Percentiles rank a stretch among this genome's conserved stretches.
Evolutionary conservation across 495 filamentous ascomycete genomes (phyloP).

Genomic region (Podospora sp.): DNA sequence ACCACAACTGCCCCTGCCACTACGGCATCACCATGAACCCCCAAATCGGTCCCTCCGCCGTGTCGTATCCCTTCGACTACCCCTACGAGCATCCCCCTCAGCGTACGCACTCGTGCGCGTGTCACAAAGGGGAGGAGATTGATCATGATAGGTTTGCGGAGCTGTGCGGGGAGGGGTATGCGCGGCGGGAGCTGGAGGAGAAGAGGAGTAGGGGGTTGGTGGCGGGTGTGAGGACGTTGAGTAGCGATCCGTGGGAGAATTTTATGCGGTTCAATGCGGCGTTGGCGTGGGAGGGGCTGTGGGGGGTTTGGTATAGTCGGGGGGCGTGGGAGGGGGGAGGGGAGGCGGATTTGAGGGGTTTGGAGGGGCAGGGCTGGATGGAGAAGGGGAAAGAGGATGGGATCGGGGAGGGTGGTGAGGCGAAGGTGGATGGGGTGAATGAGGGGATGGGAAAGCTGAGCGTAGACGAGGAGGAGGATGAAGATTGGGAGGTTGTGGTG

Average conservation of each 20-base stretch:
- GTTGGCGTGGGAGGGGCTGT: conserved; percentile 20
- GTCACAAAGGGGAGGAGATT: conserved; percentile 15
- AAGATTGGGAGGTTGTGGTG: conserved; percentile 9
- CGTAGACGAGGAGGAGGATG: neutral
- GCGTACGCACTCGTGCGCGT: conserved; percentile 16
- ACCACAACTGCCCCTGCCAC: conserved; percentile 31
- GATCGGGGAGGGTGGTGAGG: neutral
- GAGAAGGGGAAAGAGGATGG: neutral
- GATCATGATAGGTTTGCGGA: conserved; percentile 22
- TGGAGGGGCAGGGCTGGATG: neutral
- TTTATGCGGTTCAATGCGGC: conserved; percentile 20
- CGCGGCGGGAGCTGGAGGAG: conserved; percentile 1
- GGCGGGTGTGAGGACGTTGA: neutral
- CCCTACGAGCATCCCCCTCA: conserved; percentile 23
- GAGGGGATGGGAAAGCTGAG: neutral
- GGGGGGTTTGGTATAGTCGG: neutral
- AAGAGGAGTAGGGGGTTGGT: neutral
- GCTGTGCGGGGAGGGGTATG: conserved; percentile 8
- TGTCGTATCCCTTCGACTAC: conserved; percentile 10
- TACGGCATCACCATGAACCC: neutral
- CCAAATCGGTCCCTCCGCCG: conserved; percentile 13
- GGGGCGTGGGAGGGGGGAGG: neutral
- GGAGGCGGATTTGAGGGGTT: neutral
- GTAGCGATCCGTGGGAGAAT: conserved; percentile 16
- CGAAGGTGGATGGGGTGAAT: neutral